phyloP scores from a whole-genome alignment of 306 rosid species.

The Trifolium subterraneum region DNA sequence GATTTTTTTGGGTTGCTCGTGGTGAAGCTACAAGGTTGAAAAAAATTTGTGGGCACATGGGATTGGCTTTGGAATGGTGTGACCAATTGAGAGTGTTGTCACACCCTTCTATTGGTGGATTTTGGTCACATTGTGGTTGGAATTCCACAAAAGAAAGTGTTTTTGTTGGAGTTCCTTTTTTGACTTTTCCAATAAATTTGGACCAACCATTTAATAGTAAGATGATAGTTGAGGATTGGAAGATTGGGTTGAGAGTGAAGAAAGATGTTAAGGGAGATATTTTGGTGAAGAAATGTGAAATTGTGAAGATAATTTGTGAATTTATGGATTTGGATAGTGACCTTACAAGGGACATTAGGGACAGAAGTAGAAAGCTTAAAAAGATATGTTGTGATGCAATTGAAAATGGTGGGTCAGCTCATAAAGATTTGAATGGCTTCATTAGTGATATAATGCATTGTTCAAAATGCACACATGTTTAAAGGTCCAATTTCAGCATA shows the following conservation, averaged over 20 bases:
- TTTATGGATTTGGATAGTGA: slow-evolving; percentile 47
- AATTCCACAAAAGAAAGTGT: slow-evolving; percentile 56
- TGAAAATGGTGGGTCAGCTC: slow-evolving; percentile 50
- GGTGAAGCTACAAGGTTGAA: slow-evolving; percentile 38
- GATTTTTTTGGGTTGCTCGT: slow-evolving; percentile 45
- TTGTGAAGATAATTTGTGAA: slow-evolving; percentile 30
- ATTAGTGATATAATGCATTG: slow-evolving; percentile 12
- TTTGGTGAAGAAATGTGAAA: slow-evolving; percentile 45
- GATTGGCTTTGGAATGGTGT: slow-evolving; percentile 56
- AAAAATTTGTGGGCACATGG: slow-evolving; percentile 40
- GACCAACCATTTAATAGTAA: slow-evolving; percentile 55
- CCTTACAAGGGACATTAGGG: slow-evolving; percentile 30
- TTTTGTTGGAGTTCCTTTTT: slow-evolving; percentile 50
- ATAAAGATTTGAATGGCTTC: slow-evolving; percentile 41
- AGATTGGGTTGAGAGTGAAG: slow-evolving; percentile 50
- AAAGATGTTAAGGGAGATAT: background rate
- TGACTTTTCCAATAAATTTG: slow-evolving; percentile 45
- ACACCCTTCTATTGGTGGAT: slow-evolving; percentile 52
- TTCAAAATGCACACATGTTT: background rate
- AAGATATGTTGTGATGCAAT: slow-evolving; percentile 38
- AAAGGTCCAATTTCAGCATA: too few species aligned
- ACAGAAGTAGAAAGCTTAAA: slow-evolving; percentile 32
- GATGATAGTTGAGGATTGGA: slow-evolving; percentile 56
- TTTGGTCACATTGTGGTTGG: slow-evolving; percentile 69
- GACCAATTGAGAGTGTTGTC: slow-evolving; percentile 57